Evolutionary conservation across 768 basidiomycete genomes (phyloP), one percentile per base, ranked within the genome.

Genomic region (Amanita subjunquillea): DNA sequence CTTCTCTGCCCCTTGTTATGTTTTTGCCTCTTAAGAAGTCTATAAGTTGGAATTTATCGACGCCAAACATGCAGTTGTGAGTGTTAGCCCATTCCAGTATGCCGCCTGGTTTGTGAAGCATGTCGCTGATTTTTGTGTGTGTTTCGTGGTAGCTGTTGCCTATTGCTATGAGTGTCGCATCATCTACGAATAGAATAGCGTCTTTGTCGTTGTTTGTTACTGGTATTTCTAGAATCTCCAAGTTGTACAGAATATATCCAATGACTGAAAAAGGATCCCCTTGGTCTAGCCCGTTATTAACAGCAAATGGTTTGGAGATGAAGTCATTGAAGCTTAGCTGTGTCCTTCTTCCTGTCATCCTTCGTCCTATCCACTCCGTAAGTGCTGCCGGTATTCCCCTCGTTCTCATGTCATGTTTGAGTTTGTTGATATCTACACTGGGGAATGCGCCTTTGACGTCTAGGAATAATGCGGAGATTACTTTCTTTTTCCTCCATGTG

Each of bases 281-380:
- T 53, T 59, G 58, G 6, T 50, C 51, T 15, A 57, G 44, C 6
- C 56, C 56, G 25, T 57, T 53, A 3, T 20, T 9, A 3, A 56
- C 42, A 7, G 17, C 30, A 6, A 55, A 54, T 1, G 44, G 29
- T 3, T 41, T 44, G 2, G 58, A 59, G 6, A 29, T 20, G 25
- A 45, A 59, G 37, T 59, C 56, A 17, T 59, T 54, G n/a, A 59
- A 59, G 6, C 20, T 50, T 2, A 57, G 43, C 8, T 22, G 30
- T 6, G 53, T 57, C n/a, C n/a, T 32, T 6, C 49, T 7, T 1
- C 37, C 30, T 23, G 6, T 10, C 22, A 22, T 43, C 1, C 22
- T 7, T 23, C 9, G 13, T 1, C 1, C 20, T 3, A 46, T 29
- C 45, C 45, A 46, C 3, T 30, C 15, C 3, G 30, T 46, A 1